phyloP scores from a whole-genome alignment of 1,139 yeast species.

The Diutina catenulata region DNA sequence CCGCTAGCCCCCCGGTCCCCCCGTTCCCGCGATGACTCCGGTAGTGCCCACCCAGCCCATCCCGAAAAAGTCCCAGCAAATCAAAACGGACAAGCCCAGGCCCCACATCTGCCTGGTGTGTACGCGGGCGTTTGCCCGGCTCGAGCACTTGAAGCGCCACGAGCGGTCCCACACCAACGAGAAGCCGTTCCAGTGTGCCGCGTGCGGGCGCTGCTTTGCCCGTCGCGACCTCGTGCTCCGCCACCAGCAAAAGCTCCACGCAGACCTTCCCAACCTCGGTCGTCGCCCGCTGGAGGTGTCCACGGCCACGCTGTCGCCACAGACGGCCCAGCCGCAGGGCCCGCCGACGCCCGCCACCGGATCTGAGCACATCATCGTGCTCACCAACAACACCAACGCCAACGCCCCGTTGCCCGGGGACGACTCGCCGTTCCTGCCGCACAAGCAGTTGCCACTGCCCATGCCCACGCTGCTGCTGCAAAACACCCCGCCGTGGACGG shows the following conservation, averaged over 20 bases:
- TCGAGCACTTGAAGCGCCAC: constrained; percentile 22
- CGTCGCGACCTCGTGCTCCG: constrained; percentile 35
- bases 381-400: constrained; percentile 31
- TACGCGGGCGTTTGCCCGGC: constrained; percentile 22
- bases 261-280: constrained; percentile 8
- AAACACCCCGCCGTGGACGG: constrained; percentile 3
- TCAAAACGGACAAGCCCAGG: constrained; percentile 52
- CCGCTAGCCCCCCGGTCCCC: too few relatives aligned
- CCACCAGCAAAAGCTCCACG: constrained; percentile 31
- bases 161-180: constrained; percentile 24
- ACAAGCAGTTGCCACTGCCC: constrained; percentile 2
- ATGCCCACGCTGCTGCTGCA: constrained; percentile 4
- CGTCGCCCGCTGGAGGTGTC: constrained; percentile 5
- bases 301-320: constrained; percentile 4
- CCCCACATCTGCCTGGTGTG: constrained; percentile 20
- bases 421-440: constrained; percentile 4
- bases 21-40: not conserved
- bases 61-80: constrained; percentile 74
- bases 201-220: constrained; percentile 40
- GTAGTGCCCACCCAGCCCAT: constrained; percentile 49
- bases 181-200: constrained; percentile 33
- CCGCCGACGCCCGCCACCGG: constrained; percentile 5
- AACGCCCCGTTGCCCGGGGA: constrained; percentile 29
- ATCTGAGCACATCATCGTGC: constrained; percentile 31
- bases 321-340: constrained; percentile 11